Conservation (phyloP, 169 alveolate species). For the Plasmodium knowlesi region DNA sequence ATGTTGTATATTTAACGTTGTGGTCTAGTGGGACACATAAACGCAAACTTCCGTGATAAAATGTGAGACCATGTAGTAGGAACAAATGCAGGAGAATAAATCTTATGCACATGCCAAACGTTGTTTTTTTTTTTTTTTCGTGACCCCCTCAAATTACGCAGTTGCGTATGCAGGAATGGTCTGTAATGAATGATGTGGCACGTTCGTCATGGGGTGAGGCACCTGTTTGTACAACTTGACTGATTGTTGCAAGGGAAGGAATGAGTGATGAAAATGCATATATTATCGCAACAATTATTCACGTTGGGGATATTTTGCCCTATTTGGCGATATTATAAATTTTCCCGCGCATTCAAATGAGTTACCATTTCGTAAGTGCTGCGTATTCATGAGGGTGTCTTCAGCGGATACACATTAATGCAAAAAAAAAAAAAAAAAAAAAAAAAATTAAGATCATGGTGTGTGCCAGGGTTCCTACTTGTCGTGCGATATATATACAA, state of each 20-base stretch:
- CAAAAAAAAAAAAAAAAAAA: background rate
- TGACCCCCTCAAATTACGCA: background rate
- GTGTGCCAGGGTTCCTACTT: background rate
- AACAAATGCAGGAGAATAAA: background rate
- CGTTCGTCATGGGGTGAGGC: background rate
- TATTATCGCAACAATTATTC: background rate
- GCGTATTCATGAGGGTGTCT: background rate
- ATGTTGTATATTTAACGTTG: background rate
- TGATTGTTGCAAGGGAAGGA: background rate
- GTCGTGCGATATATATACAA: background rate
- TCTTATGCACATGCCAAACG: background rate
- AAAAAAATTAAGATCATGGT: background rate
- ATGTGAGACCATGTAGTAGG: background rate
- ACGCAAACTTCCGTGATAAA: background rate
- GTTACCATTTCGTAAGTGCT: background rate
- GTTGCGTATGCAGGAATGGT: background rate
- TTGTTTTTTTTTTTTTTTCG: background rate
- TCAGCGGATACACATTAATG: background rate
- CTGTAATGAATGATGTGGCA: background rate
- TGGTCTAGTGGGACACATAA: background rate
- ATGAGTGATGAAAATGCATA: background rate
- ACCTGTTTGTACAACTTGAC: background rate
- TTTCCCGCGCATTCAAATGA: background rate
- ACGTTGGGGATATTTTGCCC: background rate
- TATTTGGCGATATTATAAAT: background rate